These are phyloP conservation scores for Fusarium sp. DNA, from an alignment of 2,329 filamentous ascomycete species.

Conservation along the genomic window DNA sequence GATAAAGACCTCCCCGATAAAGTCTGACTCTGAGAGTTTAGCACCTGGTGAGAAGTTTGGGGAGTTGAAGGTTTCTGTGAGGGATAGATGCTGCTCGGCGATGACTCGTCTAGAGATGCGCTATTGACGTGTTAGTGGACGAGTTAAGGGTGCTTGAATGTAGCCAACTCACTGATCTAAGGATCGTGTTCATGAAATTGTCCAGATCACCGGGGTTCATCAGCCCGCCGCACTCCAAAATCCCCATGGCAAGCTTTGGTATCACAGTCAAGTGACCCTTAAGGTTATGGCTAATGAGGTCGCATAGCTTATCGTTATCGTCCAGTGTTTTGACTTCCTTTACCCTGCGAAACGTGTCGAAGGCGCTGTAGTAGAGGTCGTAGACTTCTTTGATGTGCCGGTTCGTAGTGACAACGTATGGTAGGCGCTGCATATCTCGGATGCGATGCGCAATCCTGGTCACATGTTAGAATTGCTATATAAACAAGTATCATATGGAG, in stretches of 20 bases:
- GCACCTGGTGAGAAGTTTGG: constrained; percentile 89
- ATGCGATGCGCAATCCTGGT: constrained; percentile 88
- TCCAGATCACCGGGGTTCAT: constrained; percentile 86
- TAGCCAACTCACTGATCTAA: constrained; percentile 77
- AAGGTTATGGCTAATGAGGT: constrained; percentile 80
- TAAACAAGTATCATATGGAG: constrained; percentile 11
- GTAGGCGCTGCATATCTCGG: constrained; percentile 95
- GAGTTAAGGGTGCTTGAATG: not conserved
- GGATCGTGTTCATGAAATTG: constrained; percentile 92
- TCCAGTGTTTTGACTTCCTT: constrained; percentile 85
- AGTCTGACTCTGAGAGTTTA: constrained; percentile 78
- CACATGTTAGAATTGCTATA: constrained; percentile 22
- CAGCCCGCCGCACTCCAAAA: constrained; percentile 86
- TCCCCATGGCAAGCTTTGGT: constrained; percentile 92
- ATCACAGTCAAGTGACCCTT: constrained; percentile 93
- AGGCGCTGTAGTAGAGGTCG: constrained; percentile 96
- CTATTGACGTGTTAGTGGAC: constrained; percentile 54
- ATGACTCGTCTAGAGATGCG: constrained; percentile 96
- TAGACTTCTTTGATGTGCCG: constrained; percentile 94
- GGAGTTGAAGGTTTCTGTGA: constrained; percentile 93
- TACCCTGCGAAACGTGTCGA: constrained; percentile 87
- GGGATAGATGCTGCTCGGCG: constrained; percentile 93
- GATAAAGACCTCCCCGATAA: constrained; percentile 94
- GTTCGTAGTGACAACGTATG: constrained; percentile 96
- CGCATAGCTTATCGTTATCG: constrained; percentile 90